Evolutionary conservation across 345 rosid genomes (phyloP).

Genomic region (Clausena lansium): DNA sequence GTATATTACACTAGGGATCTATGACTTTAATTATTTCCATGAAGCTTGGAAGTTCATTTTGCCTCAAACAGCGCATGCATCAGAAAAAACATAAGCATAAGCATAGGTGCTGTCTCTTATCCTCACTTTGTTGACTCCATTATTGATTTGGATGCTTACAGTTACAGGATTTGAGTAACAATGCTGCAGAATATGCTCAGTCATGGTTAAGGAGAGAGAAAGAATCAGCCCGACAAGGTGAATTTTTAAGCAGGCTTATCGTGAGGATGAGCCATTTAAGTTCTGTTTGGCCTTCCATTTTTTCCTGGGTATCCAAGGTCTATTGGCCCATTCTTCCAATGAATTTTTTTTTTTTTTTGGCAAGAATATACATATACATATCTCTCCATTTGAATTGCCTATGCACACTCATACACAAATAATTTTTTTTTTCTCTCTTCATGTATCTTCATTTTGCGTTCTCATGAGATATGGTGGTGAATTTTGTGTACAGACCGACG

Average conservation of each 20-base stretch:
- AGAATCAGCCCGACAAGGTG: slow-evolving; percentile 72
- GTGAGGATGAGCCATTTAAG: background rate
- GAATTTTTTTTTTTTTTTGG: background rate
- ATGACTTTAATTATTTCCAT: background rate
- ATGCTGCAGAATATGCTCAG: slow-evolving; percentile 61
- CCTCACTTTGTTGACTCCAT: background rate
- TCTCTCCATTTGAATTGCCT: background rate
- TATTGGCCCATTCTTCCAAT: background rate
- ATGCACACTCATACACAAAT: background rate
- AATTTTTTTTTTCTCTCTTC: background rate
- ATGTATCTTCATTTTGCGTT: slow-evolving; percentile 6
- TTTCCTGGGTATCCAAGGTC: background rate
- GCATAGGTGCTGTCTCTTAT: background rate
- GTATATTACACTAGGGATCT: background rate
- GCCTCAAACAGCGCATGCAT: background rate
- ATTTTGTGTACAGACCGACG: slow-evolving; percentile 50
- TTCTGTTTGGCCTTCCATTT: slow-evolving; percentile 1
- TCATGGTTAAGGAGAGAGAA: slow-evolving; percentile 70
- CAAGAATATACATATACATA: background rate
- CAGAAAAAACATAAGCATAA: background rate
- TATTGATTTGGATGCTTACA: slow-evolving; percentile 38
- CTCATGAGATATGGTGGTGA: slow-evolving; percentile 4
- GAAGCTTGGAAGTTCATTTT: background rate
- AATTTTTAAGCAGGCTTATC: background rate
- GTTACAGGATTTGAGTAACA: slow-evolving; percentile 63